phyloP scores from a whole-genome alignment of 78 protist genomes.

The Abeoforma whisleri region DNA sequence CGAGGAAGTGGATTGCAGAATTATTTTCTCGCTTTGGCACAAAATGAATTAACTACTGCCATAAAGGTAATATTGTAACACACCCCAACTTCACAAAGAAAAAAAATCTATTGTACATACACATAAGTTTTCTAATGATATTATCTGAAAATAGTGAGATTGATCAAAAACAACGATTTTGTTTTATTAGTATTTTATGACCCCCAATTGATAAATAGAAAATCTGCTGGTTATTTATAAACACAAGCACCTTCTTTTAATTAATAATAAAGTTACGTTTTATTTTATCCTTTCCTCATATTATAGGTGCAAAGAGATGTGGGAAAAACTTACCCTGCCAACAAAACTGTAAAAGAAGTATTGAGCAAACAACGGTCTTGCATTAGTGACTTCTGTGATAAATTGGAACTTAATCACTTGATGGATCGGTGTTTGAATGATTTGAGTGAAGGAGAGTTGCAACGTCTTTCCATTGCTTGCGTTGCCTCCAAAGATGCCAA shows the following conservation, averaged over 20 bases:
- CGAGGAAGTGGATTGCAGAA: neutral
- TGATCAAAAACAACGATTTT: no score
- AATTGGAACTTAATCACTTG: neutral
- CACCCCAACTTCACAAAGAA: no score
- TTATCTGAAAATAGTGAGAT: no score
- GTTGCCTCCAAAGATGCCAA: constrained; percentile 23
- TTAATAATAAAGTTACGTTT: no score
- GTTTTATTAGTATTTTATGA: no score
- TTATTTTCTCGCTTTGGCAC: neutral
- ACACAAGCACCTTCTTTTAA: no score
- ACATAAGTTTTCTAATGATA: no score
- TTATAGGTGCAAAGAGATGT: neutral
- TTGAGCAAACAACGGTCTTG: neutral
- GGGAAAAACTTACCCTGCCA: neutral
- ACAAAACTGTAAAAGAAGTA: neutral
- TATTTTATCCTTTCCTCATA: no score
- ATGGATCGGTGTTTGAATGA: neutral
- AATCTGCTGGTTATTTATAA: no score
- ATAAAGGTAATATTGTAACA: no score
- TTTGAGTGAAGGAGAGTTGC: constrained; percentile 81
- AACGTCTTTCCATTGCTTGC: constrained; percentile 77
- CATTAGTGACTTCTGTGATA: neutral
- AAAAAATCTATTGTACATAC: no score
- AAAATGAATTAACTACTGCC: neutral
- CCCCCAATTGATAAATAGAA: no score